A percentile compares a stretch with the other conserved stretches of the same genome.
Evolutionary conservation across 2,329 filamentous ascomycete genomes (phyloP).

Genomic region (Cordyceps fumosorosea): DNA sequence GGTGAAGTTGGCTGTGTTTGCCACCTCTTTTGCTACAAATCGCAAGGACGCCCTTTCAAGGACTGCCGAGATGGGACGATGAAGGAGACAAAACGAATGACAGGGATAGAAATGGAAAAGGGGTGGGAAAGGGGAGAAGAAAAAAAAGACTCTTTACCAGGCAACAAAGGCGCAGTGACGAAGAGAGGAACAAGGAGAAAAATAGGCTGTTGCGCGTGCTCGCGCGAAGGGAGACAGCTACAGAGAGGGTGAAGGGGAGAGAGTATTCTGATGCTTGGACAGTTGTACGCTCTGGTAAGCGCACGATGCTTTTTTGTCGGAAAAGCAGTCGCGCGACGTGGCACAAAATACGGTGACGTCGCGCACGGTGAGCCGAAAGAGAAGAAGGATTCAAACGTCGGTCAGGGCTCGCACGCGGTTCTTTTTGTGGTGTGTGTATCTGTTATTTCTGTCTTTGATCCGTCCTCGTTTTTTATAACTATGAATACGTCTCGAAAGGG

Average conservation of each 20-base stretch:
- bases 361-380: background rate
- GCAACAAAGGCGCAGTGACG: background rate
- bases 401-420: background rate
- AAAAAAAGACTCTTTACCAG: background rate
- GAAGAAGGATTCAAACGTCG: background rate
- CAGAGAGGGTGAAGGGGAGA: background rate
- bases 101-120: background rate
- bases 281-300: slow-evolving; percentile 4
- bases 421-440: background rate
- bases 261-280: background rate
- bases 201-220: background rate
- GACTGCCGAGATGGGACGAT: background rate
- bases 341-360: background rate
- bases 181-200: background rate
- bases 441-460: background rate
- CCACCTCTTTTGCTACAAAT: background rate
- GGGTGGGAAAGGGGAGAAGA: background rate
- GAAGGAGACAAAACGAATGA: background rate
- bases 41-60: background rate
- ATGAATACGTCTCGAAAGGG: slow-evolving; percentile 3
- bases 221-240: background rate
- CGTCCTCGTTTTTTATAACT: slow-evolving; percentile 13
- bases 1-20: background rate
- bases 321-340: background rate
- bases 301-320: background rate